Base-by-base conservation (phyloP, 75 land plant genomes). In the Picea sitchensis region DNA sequence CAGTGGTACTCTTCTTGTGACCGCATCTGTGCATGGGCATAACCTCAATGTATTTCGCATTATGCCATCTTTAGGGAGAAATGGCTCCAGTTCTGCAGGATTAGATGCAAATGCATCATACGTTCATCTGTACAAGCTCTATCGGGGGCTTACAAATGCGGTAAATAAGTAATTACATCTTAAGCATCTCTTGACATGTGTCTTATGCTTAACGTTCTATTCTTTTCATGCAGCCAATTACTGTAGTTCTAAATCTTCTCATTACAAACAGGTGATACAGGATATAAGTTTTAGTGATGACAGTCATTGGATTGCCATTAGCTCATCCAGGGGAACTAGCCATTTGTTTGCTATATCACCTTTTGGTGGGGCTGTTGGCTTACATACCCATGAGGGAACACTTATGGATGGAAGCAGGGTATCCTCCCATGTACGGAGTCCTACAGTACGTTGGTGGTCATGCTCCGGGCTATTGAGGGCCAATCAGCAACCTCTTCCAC, bases 1-100 rank as follows among this genome's bases (percentile, higher is more conserved):
- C 44, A 95, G 98, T 81, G 99, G 99, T 9, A 93, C 92, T 41
- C 89, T 97, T n/a, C 79, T 97, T 74, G 99, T 97, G 32, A 97
- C 98, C 12, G 99, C 99, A 26, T 97, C 99, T 23, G 87, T 93
- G 81, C 92, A 95, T 75, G 99, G 99, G 14, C 98, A 94, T 81
- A 97, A 89, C 79, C 87, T 97, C 32, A 97, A 97, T 83, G 91
- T 97, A 23, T 97, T 89, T 80, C 85, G 87, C 2, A 92, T 98
- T 23, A 89, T 89, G 82, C 93, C 98, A 14, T 84, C 80, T 4
- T 26, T 63, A 18, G 21, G 15, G 36, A 83, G 82, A 18, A 83
- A 31, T 65, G 85, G 86, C 15, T 78, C 88, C 30, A 81, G 21
- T 75, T 80, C 81, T 75, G 23, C 65, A 54, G 79, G 61, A 5